Evolutionary conservation across 345 rosid genomes (phyloP).

Genomic region (Hibiscus mutabilis): DNA sequence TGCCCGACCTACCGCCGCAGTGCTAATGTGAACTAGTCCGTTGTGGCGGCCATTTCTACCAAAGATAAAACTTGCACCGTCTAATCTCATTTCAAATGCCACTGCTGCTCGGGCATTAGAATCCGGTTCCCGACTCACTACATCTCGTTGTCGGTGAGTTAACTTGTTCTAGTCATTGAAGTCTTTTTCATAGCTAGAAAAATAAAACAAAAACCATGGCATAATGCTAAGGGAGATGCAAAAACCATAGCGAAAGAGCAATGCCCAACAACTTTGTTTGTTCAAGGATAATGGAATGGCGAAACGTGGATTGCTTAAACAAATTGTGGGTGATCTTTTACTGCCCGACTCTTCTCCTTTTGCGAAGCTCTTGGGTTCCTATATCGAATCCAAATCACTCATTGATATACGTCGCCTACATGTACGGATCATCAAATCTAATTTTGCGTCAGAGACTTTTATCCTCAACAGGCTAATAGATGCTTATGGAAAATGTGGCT

Average conservation of each 20-base stretch:
- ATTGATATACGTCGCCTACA: constrained; percentile 40
- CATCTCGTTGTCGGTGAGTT: not conserved
- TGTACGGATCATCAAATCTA: constrained; percentile 50
- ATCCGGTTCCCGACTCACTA: not conserved
- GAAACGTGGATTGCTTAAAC: constrained; percentile 37
- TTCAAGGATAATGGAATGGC: constrained; percentile 55
- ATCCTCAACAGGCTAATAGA: constrained; percentile 69
- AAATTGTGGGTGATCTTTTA: constrained; percentile 26
- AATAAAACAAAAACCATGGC: not conserved
- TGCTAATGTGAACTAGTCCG: no score
- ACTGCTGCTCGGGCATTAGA: not conserved
- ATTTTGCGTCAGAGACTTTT: constrained; percentile 39
- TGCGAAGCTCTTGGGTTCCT: constrained; percentile 59
- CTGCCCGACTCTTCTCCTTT: constrained; percentile 47
- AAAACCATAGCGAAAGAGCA: not conserved
- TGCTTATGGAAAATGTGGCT: constrained; percentile 53
- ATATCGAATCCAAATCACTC: constrained; percentile 39
- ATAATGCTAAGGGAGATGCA: not conserved
- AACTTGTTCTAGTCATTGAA: not conserved
- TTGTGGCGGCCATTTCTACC: not conserved
- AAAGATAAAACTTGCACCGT: not conserved
- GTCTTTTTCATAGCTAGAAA: not conserved
- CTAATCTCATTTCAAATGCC: not conserved
- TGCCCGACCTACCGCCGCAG: no score
- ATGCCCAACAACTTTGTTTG: not conserved